These are phyloP conservation scores for Pythium diclinum DNA, from an alignment of 352 stramenopile genomes.

Conservation along the genomic window DNA sequence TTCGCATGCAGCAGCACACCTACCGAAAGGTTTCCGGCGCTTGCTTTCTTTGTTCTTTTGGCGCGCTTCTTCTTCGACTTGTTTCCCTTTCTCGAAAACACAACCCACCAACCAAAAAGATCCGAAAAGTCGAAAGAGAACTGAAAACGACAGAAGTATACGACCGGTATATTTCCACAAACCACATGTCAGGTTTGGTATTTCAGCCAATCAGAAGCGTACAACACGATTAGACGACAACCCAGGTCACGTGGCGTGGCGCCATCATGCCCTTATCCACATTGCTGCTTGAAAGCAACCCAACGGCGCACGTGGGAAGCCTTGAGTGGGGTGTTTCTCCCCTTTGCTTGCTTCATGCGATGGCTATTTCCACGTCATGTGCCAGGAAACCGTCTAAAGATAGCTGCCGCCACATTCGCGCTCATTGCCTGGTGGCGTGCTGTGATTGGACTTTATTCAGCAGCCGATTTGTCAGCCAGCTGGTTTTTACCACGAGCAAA, in stretches of 20 bases:
- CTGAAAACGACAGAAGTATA: conserved; percentile 10
- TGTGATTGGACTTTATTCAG: conserved; percentile 27
- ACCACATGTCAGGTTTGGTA: neutral
- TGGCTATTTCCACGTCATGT: neutral
- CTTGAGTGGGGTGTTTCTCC: neutral
- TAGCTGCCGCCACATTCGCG: neutral
- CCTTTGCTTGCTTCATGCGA: neutral
- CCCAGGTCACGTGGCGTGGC: conserved; percentile 2
- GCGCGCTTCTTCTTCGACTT: conserved; percentile 1
- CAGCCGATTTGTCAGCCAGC: neutral
- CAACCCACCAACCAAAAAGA: conserved; percentile 11
- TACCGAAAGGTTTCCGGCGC: neutral
- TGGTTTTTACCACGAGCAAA: neutral
- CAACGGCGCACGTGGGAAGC: neutral
- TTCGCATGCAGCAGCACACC: neutral
- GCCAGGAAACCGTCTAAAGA: conserved; percentile 10
- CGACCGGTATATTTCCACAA: conserved; percentile 3
- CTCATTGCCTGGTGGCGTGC: conserved; percentile 20
- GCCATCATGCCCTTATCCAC: neutral
- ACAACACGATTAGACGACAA: conserved; percentile 22
- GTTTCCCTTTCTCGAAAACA: conserved; percentile 17
- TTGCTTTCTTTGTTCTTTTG: neutral
- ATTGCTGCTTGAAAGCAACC: neutral
- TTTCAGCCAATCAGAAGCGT: conserved; percentile 18
- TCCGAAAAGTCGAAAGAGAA: neutral